Conservation (phyloP, 139 green algal genomes). For the Astrephomene gubernaculifera region DNA sequence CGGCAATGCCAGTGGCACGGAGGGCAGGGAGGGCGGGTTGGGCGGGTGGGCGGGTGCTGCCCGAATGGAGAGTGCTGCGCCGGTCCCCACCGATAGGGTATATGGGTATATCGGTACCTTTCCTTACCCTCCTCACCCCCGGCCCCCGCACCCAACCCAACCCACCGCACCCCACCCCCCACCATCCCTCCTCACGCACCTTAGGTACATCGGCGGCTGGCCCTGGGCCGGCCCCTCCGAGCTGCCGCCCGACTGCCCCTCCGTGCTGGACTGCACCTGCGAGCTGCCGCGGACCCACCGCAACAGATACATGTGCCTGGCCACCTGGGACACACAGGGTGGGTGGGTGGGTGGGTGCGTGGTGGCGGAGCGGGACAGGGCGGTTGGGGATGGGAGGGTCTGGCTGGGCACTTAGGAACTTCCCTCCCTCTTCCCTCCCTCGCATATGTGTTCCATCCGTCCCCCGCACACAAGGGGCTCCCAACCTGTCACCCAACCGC, state of each 20-base stretch:
- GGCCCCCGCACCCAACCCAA: background rate
- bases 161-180: background rate
- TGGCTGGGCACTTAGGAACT: too few relatives aligned
- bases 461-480: too few relatives aligned
- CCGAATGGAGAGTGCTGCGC: too few relatives aligned
- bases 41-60: too few relatives aligned
- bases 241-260: conserved; percentile 57
- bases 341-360: background rate
- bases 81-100: too few relatives aligned
- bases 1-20: too few relatives aligned
- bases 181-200: background rate
- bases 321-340: conserved; percentile 66
- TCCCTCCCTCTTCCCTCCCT: background rate
- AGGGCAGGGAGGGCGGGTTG: too few relatives aligned
- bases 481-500: background rate
- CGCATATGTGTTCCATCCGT: background rate
- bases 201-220: conserved; percentile 54
- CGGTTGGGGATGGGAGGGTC: background rate
- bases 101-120: too few relatives aligned
- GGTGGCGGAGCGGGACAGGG: background rate
- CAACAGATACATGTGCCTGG: conserved; percentile 64
- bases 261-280: conserved; percentile 78
- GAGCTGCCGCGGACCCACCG: conserved; percentile 70
- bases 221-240: conserved; percentile 15
- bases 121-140: too few relatives aligned